Evolutionary conservation across 1,284 basidiomycete genomes (phyloP).

Genomic region (Ganoderma resinaceum): DNA sequence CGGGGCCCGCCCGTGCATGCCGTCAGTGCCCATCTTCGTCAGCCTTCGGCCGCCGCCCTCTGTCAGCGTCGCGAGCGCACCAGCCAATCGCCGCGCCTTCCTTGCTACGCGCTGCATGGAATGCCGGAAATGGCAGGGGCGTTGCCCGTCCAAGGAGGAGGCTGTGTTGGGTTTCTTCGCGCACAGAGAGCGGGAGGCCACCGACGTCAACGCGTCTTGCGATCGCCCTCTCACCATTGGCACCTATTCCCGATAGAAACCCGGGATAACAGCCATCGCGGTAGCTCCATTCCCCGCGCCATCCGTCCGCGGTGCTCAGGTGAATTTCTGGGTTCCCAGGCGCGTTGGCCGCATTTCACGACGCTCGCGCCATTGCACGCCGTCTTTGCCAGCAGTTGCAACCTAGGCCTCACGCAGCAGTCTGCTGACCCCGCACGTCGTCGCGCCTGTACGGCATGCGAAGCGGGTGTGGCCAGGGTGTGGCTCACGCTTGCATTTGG

Average conservation of each 20-base stretch:
- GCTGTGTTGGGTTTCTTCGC: background rate
- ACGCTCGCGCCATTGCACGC: conserved; percentile 5
- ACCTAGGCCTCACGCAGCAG: conserved; percentile 17
- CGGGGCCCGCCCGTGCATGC: conserved; percentile 16
- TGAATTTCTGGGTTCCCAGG: background rate
- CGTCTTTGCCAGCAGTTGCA: background rate
- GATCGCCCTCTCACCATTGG: conserved; percentile 2
- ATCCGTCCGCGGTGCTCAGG: background rate
- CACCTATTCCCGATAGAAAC: background rate
- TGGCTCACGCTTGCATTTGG: background rate
- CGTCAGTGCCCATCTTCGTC: conserved; percentile 1
- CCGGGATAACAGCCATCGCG: background rate
- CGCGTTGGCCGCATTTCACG: background rate
- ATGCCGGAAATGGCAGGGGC: background rate
- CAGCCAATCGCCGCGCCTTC: background rate
- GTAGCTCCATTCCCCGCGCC: background rate
- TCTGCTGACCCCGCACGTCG: conserved; percentile 23
- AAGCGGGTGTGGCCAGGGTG: background rate
- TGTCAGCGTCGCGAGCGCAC: background rate
- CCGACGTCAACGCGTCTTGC: background rate
- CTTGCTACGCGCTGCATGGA: background rate
- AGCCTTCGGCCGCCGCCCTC: background rate
- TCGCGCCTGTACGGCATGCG: conserved; percentile 27
- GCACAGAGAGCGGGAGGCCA: background rate
- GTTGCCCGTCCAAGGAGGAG: background rate